These are phyloP conservation scores for Aleurites moluccanus DNA, from an alignment of 441 rosid genomes.

Conservation along the genomic window DNA sequence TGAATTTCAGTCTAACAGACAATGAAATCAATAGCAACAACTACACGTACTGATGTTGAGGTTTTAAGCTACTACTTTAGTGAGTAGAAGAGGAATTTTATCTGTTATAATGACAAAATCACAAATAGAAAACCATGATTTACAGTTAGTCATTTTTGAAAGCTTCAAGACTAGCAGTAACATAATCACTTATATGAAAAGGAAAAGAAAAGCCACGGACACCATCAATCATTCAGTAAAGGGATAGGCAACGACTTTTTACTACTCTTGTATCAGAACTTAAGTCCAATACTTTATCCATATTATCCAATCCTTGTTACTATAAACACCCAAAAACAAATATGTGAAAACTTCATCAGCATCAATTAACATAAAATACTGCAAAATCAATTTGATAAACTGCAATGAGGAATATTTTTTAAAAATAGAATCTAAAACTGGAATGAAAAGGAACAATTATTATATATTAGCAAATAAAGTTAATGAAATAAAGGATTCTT, in stretches of 20 bases:
- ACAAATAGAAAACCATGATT: background rate
- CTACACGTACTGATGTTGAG: background rate
- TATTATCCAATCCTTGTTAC: background rate
- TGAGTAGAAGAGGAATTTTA: background rate
- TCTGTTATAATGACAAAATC: background rate
- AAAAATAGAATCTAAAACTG: slow-evolving; percentile 15
- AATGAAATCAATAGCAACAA: background rate
- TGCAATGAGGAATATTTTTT: background rate
- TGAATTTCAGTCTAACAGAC: background rate
- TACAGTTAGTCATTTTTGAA: background rate
- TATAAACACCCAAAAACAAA: slow-evolving; percentile 2
- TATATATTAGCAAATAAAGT: slow-evolving; percentile 26
- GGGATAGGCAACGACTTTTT: background rate
- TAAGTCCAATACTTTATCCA: background rate
- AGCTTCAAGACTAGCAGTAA: background rate
- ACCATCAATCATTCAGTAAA: background rate
- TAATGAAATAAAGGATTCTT: slow-evolving; percentile 36
- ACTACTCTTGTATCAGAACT: background rate
- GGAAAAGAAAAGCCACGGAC: background rate
- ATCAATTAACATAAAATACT: background rate
- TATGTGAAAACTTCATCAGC: background rate
- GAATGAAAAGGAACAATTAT: slow-evolving; percentile 19
- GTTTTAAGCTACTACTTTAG: background rate
- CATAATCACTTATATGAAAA: background rate
- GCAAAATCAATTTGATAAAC: slow-evolving; percentile 1